Evolutionary conservation across 805 yeast species (phyloP).

Genomic region (Crinitomyces ghanaensis): DNA sequence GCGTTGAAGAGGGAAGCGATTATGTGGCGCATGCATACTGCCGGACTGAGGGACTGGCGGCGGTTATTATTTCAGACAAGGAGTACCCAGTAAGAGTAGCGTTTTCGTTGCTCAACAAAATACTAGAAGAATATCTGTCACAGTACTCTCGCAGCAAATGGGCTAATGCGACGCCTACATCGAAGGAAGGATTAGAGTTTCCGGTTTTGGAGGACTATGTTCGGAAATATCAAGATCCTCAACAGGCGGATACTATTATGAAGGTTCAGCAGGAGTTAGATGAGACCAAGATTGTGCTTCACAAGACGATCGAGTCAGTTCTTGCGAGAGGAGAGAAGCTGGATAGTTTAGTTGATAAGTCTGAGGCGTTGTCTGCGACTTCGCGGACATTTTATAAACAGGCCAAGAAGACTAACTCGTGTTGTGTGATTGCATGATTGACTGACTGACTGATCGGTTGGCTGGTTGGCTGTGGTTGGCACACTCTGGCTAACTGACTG

Average conservation of each 20-base stretch:
- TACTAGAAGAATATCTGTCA: conserved; percentile 80
- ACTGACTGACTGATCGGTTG: too few relatives aligned
- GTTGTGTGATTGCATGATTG: conserved; percentile 73
- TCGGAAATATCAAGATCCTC: conserved; percentile 86
- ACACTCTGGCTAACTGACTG: too few relatives aligned
- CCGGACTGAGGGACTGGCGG: conserved; percentile 81
- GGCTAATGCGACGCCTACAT: conserved; percentile 34
- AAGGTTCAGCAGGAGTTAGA: conserved; percentile 96
- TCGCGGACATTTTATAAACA: conserved; percentile 94
- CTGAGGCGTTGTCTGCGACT: conserved; percentile 79
- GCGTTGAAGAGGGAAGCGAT: conserved; percentile 74
- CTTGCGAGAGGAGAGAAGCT: conserved; percentile 93
- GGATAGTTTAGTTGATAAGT: conserved; percentile 88
- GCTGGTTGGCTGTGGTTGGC: too few relatives aligned
- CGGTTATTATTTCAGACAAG: conserved; percentile 84
- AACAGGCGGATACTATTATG: conserved; percentile 94
- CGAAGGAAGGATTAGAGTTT: conserved; percentile 35
- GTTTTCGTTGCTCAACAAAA: conserved; percentile 79
- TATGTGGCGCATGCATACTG: conserved; percentile 89
- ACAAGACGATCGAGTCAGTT: conserved; percentile 89
- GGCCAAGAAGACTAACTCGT: conserved; percentile 88
- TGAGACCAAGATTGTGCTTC: conserved; percentile 92
- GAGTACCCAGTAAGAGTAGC: conserved; percentile 97
- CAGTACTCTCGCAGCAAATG: conserved; percentile 70
- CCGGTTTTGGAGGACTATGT: conserved; percentile 59